Base-by-base conservation (phyloP, 306 rosid genomes). In the Malus fusca region DNA sequence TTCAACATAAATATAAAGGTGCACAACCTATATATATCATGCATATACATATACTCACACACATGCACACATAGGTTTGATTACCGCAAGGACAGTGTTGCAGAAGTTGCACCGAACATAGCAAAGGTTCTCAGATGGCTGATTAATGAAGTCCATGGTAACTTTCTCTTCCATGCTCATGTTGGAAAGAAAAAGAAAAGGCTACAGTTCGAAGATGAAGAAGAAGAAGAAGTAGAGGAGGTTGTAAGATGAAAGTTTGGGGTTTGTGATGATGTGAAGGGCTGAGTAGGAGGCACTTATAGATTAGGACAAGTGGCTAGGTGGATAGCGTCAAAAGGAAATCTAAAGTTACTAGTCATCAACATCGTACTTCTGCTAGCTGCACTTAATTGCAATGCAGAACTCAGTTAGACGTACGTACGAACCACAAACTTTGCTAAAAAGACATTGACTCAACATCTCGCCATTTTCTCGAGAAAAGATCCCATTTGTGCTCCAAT, bases 21-120 rank as follows among this genome's bases (percentile, higher is more conserved):
- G 18, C 8, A 6, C 21, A 26, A 26, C 19, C 4, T 26, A 14
- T 12, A 13, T 61, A 26, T 61, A 61, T 2, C 63, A 9, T 1
- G 63, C 63, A 58, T 53, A 53, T 22, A 12, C 17, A 58, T 9
- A 52, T 0, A 52, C 4, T 6, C 3, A 58, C 26, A 58, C 26
- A n/a, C 28, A 26, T 26, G 28, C 28, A 53, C 25, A n/a, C 14
- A 71, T 4, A 48, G 7, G 73, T n/a, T 40, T 21, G 62, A 72
- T 52, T 79, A 90, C 99, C 88, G 97, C 97, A 30, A 95, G 99
- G 78, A 95, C 92, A 51, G 98, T 90, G 96, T 82, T 89, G 84
- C 99, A 95, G 84, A 92, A 95, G 89, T 90, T 92, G 92, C 99
- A 95, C 71, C 96, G 93, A 60, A 92, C 98, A 63, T 95, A 95